Conservation (phyloP, 805 yeast genomes). For the Vanderwaltozyma yarrowii region DNA sequence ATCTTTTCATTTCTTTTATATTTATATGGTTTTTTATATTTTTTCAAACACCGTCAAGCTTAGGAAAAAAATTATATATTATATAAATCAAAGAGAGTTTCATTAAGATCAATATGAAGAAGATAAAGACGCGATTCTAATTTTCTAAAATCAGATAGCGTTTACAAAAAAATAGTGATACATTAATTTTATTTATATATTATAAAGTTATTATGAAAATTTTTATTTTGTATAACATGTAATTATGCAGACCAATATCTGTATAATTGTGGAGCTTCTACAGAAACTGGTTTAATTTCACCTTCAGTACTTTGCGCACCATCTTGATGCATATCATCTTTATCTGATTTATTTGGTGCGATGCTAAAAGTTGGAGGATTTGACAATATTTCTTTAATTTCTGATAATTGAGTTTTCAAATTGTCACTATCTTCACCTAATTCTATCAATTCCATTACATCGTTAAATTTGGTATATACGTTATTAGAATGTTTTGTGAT, state of each 20-base stretch:
- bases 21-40: no score
- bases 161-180: no score
- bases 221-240: no score
- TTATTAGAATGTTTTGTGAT: constrained; percentile 48
- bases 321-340: constrained; percentile 6
- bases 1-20: no score
- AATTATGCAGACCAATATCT: constrained; percentile 54
- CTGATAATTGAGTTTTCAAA: constrained; percentile 11
- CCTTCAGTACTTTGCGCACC: not conserved
- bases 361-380: constrained; percentile 26
- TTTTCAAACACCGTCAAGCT: no score
- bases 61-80: no score
- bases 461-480: constrained; percentile 33
- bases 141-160: no score
- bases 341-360: constrained; percentile 7
- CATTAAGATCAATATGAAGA: no score
- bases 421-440: constrained; percentile 9
- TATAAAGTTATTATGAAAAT: no score
- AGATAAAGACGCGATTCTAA: no score
- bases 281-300: constrained; percentile 42
- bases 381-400: constrained; percentile 19
- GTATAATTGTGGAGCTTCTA: constrained; percentile 51
- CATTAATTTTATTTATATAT: no score
- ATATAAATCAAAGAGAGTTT: no score
- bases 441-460: constrained; percentile 13